These are phyloP conservation scores for Torulaspora gathmanii DNA, from an alignment of 805 yeast genomes.

Conservation along the genomic window DNA sequence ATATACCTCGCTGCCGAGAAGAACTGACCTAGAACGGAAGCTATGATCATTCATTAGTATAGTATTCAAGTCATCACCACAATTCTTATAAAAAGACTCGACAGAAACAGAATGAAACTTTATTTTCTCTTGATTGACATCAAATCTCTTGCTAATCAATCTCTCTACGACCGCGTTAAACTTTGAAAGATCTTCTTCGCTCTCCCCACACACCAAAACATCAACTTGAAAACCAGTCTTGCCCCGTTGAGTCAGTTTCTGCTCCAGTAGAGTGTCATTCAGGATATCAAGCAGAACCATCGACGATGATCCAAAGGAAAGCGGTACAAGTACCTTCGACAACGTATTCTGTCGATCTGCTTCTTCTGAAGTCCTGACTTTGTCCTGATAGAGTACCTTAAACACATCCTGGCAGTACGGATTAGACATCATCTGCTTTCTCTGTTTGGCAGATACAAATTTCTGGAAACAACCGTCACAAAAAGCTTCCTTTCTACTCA, in stretches of 20 bases:
- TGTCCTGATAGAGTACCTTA: constrained; percentile 34
- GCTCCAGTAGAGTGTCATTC: constrained; percentile 57
- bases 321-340: constrained; percentile 49
- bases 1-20: not conserved
- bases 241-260: constrained; percentile 55
- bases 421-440: constrained; percentile 63
- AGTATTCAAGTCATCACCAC: constrained; percentile 29
- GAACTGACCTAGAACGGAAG: constrained; percentile 12
- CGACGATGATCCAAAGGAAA: constrained; percentile 66
- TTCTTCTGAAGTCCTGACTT: constrained; percentile 19
- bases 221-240: constrained; percentile 61
- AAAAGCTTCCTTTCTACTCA: constrained; percentile 32
- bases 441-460: constrained; percentile 72
- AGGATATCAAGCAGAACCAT: constrained; percentile 65
- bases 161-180: constrained; percentile 15
- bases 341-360: constrained; percentile 36
- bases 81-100: constrained; percentile 38
- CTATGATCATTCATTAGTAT: constrained; percentile 35
- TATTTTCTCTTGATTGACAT: constrained; percentile 34
- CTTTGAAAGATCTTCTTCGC: constrained; percentile 33
- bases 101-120: constrained; percentile 41
- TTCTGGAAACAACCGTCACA: constrained; percentile 55
- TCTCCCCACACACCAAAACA: constrained; percentile 43
- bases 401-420: constrained; percentile 71
- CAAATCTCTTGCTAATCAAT: constrained; percentile 22